Evolutionary conservation across 2,329 filamentous ascomycete genomes (phyloP), one percentile per base, ranked within the genome.

Genomic region (Stachybotrys elegans): DNA sequence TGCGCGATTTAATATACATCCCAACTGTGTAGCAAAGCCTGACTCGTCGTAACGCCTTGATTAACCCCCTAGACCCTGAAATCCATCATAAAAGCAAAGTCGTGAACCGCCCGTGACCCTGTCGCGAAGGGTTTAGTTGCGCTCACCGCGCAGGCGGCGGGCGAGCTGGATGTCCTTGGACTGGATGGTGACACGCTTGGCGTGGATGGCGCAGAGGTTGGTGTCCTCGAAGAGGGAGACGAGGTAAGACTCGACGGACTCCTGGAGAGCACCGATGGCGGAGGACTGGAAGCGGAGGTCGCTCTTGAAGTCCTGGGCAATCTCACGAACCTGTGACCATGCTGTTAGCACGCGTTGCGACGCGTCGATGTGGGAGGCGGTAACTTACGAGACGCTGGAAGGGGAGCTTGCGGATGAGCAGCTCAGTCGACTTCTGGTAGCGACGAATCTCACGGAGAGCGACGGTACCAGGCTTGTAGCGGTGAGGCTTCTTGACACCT

Each of bases 161-260:
- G 92, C 91, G 41, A 97, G 83, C 75, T 97, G 92, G 67, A 97
- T 96, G 62, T 96, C 92, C 80, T 96, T 96, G 56, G 84, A 84
- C 73, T 92, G 92, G 73, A 97, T 97, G 64, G 92, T 97, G 65
- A 97, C 93, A 76, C 93, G 90, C 84, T 97, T 97, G 73, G 93
- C 92, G 75, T 97, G 93, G 71, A 97, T 95, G 65, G 93, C 92
- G 75, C 92, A 97, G 43, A 95, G 76, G 78, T 97, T 97, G 75
- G 92, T 96, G 68, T 97, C 92, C 73, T 97, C 91, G 61, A 97
- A 97, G 54, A 97, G 85, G 36, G 91, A 95, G 72, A 97, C 91
- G 62, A 98, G 86, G 76, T 96, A 97, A 3, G 93, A 95, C 79
- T 98, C 93, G 55, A 95, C 91, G 44, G 93, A 95, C 79, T 98